These are phyloP conservation scores for Emydomyces testavorans DNA, from an alignment of 2,329 filamentous ascomycete genomes.

Conservation along the genomic window DNA sequence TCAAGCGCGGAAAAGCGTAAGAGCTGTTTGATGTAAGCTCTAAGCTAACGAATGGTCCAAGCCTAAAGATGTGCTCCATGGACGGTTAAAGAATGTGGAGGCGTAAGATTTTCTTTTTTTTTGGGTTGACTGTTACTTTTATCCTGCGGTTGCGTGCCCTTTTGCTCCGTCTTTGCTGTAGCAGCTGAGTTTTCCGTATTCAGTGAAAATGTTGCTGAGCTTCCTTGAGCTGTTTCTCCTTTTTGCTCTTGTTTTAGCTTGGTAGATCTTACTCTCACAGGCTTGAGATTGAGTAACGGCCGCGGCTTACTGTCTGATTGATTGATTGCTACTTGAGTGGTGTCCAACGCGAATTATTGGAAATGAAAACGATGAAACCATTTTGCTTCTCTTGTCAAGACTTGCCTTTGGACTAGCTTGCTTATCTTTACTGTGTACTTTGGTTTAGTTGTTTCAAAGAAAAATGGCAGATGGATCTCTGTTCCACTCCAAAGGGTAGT, in stretches of 20 bases:
- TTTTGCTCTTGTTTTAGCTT: background rate
- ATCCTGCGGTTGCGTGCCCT: too few species aligned
- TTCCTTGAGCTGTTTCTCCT: background rate
- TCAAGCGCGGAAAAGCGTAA: slow-evolving; percentile 87
- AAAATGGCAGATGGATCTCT: too few species aligned
- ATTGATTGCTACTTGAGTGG: slow-evolving; percentile 5
- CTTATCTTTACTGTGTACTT: background rate
- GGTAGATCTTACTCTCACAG: slow-evolving; percentile 8
- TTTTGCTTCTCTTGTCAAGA: slow-evolving; percentile 51
- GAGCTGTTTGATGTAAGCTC: slow-evolving; percentile 37
- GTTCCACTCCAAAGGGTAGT: too few species aligned
- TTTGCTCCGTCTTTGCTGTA: too few species aligned
- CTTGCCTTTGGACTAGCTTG: slow-evolving; percentile 45
- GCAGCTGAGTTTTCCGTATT: too few species aligned
- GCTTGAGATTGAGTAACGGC: slow-evolving; percentile 9
- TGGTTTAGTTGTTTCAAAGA: background rate
- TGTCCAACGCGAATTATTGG: background rate
- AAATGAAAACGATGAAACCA: background rate
- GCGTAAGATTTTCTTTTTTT: slow-evolving; percentile 1
- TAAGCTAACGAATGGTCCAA: background rate
- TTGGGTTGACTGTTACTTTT: slow-evolving; percentile 4
- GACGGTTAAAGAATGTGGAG: slow-evolving; percentile 1
- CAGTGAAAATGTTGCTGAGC: background rate
- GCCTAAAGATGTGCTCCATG: too few species aligned
- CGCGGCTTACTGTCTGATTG: background rate